A percentile compares a stretch with the other conserved stretches of the same genome.
Evolutionary conservation across 768 basidiomycete genomes (phyloP).

Genomic region (Goffeauzyma gilvescens): DNA sequence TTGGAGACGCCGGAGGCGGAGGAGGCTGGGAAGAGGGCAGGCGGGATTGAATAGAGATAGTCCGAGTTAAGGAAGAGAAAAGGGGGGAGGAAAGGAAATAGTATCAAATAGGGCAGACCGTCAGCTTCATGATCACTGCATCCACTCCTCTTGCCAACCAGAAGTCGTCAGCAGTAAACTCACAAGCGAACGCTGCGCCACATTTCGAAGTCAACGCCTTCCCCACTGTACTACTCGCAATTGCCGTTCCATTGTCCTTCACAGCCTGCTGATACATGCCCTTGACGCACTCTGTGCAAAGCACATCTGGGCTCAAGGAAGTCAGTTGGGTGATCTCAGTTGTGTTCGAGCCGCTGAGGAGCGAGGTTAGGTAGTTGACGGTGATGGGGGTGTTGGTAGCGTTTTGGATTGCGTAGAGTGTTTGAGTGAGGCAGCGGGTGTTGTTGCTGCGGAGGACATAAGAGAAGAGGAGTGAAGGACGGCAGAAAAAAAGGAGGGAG

Average conservation of each 20-base stretch:
- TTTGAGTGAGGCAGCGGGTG: constrained; percentile 26
- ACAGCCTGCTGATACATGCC: constrained; percentile 23
- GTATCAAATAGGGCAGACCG: too few species aligned
- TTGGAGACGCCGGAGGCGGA: too few species aligned
- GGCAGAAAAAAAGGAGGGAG: background rate
- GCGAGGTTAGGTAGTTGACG: constrained; percentile 15
- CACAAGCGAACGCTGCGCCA: constrained; percentile 21
- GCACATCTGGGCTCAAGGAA: constrained; percentile 13
- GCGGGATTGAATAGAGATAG: too few species aligned
- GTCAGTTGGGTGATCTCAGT: constrained; percentile 10
- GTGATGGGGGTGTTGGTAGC: constrained; percentile 19
- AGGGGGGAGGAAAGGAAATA: too few species aligned
- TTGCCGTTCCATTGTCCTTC: constrained; percentile 16
- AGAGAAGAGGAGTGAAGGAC: background rate
- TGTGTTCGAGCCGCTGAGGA: constrained; percentile 16
- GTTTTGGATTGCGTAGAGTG: constrained; percentile 23
- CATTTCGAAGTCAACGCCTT: constrained; percentile 18
- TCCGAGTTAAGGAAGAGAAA: too few species aligned
- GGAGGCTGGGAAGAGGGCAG: too few species aligned
- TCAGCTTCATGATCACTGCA: too few species aligned
- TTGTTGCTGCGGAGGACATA: constrained; percentile 14
- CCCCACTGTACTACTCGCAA: constrained; percentile 15
- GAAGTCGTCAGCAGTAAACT: constrained; percentile 7
- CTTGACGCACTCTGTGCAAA: constrained; percentile 31
- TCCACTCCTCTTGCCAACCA: too few species aligned